These are phyloP conservation scores for Xylona heveae DNA, from an alignment of 495 filamentous ascomycete species.

Conservation along the genomic window DNA sequence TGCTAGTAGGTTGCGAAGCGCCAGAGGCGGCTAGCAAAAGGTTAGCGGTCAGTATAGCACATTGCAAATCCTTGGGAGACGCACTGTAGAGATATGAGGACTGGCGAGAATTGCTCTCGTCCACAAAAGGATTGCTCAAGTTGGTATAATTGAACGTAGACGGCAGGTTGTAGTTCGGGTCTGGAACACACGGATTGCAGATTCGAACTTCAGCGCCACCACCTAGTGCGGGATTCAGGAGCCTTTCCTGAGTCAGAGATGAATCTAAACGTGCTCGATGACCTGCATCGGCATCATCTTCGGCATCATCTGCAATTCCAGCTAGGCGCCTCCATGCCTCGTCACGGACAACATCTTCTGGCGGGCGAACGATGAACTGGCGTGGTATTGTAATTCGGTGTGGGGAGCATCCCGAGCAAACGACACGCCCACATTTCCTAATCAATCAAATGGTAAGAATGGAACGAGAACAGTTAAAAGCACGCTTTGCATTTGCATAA, in stretches of 20 bases:
- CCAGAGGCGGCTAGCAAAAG: too few relatives aligned
- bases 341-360: conserved; percentile 17
- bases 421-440: conserved; percentile 88
- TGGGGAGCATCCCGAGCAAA: conserved; percentile 79
- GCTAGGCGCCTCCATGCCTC: conserved; percentile 7
- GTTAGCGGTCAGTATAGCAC: too few relatives aligned
- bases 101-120: too few relatives aligned
- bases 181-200: conserved; percentile 87
- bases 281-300: conserved; percentile 12
- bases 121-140: too few relatives aligned
- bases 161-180: conserved; percentile 57
- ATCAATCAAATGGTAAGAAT: not conserved
- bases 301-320: conserved; percentile 14
- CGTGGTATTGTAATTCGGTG: conserved; percentile 88
- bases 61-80: too few relatives aligned
- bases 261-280: conserved; percentile 5
- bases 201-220: conserved; percentile 78
- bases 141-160: conserved; percentile 6
- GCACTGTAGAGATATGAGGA: too few relatives aligned
- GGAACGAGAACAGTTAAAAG: not conserved
- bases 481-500: too few relatives aligned
- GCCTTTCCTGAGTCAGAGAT: conserved; percentile 5
- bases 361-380: conserved; percentile 79
- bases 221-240: conserved; percentile 31
- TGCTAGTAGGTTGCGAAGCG: too few relatives aligned